These are phyloP conservation scores for Glycine latifolia DNA, from an alignment of 306 rosid species.

Conservation along the genomic window DNA sequence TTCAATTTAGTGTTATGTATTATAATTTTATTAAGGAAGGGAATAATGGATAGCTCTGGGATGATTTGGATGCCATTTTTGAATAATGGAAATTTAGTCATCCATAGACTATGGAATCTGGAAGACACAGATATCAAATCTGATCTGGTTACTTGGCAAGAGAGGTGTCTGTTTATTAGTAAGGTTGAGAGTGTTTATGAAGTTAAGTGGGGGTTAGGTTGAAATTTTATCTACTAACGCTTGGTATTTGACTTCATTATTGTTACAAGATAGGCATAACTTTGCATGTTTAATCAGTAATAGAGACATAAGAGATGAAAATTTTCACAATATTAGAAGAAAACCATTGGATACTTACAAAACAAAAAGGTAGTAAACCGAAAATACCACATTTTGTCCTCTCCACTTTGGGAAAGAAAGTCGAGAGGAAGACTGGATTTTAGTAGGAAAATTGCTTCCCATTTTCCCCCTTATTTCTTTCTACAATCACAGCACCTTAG, in stretches of 20 bases:
- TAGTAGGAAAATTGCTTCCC: not conserved
- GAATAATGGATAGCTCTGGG: not conserved
- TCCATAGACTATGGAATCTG: constrained; percentile 6
- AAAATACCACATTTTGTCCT: not conserved
- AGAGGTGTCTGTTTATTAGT: not conserved
- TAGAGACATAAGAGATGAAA: constrained; percentile 9
- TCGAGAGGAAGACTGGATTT: constrained; percentile 2
- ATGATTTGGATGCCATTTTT: constrained; percentile 18
- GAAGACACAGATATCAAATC: not conserved
- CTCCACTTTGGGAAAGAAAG: not conserved
- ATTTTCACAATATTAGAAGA: not conserved
- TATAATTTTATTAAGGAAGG: not conserved
- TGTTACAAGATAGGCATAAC: not conserved
- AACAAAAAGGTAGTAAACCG: not conserved
- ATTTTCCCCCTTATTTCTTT: not conserved
- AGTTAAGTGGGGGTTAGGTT: not conserved
- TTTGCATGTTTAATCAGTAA: constrained; percentile 5
- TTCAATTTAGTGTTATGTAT: not conserved
- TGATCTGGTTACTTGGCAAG: constrained; percentile 19
- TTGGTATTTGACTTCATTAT: constrained; percentile 11
- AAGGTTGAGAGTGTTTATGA: not conserved
- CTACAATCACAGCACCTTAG: not conserved
- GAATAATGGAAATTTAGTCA: not conserved
- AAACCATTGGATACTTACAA: not conserved
- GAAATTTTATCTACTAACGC: constrained; percentile 4